These are phyloP conservation scores for Trichoderma aggressivum DNA, from an alignment of 2,329 filamentous ascomycete species.

Conservation along the genomic window DNA sequence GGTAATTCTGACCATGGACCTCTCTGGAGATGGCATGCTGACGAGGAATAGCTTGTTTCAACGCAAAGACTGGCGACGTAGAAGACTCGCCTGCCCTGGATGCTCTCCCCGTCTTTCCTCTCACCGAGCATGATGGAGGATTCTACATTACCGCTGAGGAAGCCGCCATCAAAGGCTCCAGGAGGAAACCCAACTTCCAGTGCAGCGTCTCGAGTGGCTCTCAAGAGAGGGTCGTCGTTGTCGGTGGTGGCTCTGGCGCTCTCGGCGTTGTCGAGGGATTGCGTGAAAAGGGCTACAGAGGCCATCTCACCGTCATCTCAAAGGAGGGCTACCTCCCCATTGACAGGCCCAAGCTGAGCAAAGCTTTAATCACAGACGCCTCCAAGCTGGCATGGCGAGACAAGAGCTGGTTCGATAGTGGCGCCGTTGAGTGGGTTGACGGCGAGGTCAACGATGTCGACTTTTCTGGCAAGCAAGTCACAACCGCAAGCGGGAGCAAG, in stretches of 20 bases:
- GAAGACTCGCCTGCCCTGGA: conserved; percentile 93
- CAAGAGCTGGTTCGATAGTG: conserved; percentile 70
- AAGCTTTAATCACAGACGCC: conserved; percentile 79
- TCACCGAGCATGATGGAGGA: conserved; percentile 75
- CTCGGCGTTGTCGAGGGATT: conserved; percentile 80
- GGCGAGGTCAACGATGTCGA: conserved; percentile 71
- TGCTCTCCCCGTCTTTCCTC: conserved; percentile 73
- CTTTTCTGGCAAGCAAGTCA: conserved; percentile 68
- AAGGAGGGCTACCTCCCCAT: conserved; percentile 84
- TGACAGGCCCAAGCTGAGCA: conserved; percentile 92
- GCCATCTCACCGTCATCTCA: conserved; percentile 77
- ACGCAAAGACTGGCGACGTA: conserved; percentile 81
- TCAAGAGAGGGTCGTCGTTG: conserved; percentile 71
- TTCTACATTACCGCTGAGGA: conserved; percentile 84
- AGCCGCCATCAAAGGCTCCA: conserved; percentile 70
- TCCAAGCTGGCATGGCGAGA: conserved; percentile 75
- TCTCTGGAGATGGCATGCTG: background rate
- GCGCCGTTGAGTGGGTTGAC: conserved; percentile 54
- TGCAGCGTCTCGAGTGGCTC: conserved; percentile 52
- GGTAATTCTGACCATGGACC: conserved; percentile 49
- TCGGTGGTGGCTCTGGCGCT: conserved; percentile 83
- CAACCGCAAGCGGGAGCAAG: conserved; percentile 70
- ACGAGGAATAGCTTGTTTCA: conserved; percentile 74
- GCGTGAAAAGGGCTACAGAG: conserved; percentile 75
- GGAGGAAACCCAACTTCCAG: conserved; percentile 70